These are phyloP conservation scores for Pulveroboletus sp. DNA, from an alignment of 768 basidiomycete species.

Conservation along the genomic window DNA sequence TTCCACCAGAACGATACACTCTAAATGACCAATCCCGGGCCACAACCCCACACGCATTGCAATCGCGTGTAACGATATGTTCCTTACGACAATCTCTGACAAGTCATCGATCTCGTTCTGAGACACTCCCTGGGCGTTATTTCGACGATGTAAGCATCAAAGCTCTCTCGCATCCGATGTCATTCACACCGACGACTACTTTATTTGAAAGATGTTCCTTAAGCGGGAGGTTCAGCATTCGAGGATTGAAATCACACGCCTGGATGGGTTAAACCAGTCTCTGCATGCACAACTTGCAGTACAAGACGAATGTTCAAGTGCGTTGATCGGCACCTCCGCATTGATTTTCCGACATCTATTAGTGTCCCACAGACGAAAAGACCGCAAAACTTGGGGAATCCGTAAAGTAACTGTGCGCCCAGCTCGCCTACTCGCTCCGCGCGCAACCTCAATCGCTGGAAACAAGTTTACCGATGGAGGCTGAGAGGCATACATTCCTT, in stretches of 20 bases:
- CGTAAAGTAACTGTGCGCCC: neutral
- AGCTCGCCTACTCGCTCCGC: neutral
- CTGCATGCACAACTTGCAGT: neutral
- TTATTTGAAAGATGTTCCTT: too few relatives aligned
- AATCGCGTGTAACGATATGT: neutral
- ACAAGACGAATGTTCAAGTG: neutral
- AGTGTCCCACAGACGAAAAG: neutral
- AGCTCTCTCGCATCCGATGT: too few relatives aligned
- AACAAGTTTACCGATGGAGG: neutral
- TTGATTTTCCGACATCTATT: neutral
- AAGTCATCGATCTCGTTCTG: constrained; percentile 3
- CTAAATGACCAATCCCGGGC: neutral
- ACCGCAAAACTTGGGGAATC: neutral
- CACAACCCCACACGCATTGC: neutral
- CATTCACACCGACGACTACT: too few relatives aligned
- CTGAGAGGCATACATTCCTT: too few relatives aligned
- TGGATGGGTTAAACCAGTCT: neutral
- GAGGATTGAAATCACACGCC: neutral
- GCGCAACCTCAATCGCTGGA: neutral
- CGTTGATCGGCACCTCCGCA: neutral
- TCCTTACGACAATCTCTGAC: neutral
- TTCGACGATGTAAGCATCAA: too few relatives aligned
- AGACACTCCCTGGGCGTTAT: too few relatives aligned
- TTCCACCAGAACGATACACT: neutral
- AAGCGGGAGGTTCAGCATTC: neutral